Evolutionary conservation across 805 yeast genomes (phyloP), one percentile per base, ranked within the genome.

Genomic region (Jamesozyma hellenica): DNA sequence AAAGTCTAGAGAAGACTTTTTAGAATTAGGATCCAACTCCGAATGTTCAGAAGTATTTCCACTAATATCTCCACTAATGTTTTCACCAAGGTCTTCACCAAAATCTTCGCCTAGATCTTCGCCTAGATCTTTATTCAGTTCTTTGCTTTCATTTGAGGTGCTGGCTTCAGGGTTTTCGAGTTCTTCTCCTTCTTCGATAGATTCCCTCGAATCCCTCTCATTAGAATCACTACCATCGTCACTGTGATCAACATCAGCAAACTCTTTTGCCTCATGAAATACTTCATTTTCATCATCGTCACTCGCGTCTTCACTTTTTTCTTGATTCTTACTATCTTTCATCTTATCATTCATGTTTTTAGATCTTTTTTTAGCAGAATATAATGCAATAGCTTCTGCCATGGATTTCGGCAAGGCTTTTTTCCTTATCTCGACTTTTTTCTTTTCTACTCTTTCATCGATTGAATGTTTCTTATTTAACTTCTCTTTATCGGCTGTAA

Each of bases 321-420:
- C 12, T 13, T n/a, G 8, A 13, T 6, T 31, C 12, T 15, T 26
- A 25, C 7, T 25, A 21, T 26, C 4, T 15, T 17, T 17, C 31
- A 15, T 17, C 25, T 13, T 7, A 26, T 29, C 19, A 8, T 30
- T 17, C 12, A 3, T n/a, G 10, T 15, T 11, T 15, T 17, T 32
- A 26, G 27, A 4, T 3, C 4, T 15, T 9, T 14, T 36, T 26
- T 9, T 37, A 15, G 39, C 12, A 19, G 60, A 48, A 40, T 59
- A 59, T 49, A 53, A 59, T 42, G 64, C 67, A 42, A 70, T 68
- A 27, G 68, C 67, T 50, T 71, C 73, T 5, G 72, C 65, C 46
- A 72, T 56, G 42, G 72, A 74, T 49, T 66, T 70, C 42, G 72
- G 73, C 23, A 77, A 74, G 74, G 7, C 72, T 68, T 16, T 76